These are phyloP conservation scores for Trichoderma reesei DNA, from an alignment of 495 filamentous ascomycete genomes.

Conservation along the genomic window DNA sequence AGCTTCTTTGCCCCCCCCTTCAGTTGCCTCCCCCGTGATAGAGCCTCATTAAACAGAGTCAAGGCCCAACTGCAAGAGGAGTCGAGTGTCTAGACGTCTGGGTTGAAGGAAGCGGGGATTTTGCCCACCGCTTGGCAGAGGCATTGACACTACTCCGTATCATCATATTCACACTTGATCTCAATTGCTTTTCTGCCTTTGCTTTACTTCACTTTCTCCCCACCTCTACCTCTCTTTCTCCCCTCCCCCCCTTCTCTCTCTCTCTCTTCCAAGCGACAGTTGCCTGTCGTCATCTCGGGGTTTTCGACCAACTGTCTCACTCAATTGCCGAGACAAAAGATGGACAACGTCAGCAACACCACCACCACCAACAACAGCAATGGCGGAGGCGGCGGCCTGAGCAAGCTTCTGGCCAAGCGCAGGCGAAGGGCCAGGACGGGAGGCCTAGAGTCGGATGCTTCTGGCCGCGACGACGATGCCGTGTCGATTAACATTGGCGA, in stretches of 20 bases:
- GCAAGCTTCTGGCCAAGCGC: constrained; percentile 40
- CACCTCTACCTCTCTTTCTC: not conserved
- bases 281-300: not conserved
- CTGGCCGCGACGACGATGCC: constrained; percentile 14
- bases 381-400: constrained; percentile 29
- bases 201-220: not conserved
- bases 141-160: not conserved
- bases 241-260: not conserved
- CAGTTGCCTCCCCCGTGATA: no score
- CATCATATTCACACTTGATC: not conserved
- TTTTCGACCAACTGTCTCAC: not conserved
- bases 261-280: not conserved
- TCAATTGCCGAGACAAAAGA: not conserved
- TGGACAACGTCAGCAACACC: not conserved
- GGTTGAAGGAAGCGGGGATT: not conserved
- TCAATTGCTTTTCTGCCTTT: no score
- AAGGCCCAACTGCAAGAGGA: not conserved
- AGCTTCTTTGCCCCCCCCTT: no score
- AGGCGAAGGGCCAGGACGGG: constrained; percentile 34
- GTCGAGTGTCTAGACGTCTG: no score
- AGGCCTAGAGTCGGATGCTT: constrained; percentile 18
- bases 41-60: no score
- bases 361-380: constrained; percentile 2
- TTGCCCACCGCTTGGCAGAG: not conserved
- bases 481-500: constrained; percentile 19